phyloP scores from a whole-genome alignment of 345 rosid genomes.

The Eucalyptus regnans region DNA sequence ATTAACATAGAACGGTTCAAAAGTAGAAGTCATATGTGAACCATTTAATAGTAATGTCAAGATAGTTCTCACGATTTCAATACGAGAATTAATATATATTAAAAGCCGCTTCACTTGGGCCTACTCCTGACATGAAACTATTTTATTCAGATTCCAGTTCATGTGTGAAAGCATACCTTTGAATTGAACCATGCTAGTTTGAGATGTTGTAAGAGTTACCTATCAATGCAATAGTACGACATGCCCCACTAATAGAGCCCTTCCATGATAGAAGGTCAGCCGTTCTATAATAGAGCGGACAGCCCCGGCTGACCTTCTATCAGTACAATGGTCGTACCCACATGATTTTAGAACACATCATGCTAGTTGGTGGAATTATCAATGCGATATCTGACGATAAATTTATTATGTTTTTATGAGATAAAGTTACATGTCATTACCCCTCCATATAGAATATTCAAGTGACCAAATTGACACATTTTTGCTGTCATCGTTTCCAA shows the following conservation, averaged over 20 bases:
- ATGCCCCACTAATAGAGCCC: neutral
- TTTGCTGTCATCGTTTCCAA: neutral
- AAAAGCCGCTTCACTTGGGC: neutral
- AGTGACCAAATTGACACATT: neutral
- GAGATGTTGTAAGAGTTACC: neutral
- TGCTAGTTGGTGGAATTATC: neutral
- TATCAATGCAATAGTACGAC: neutral
- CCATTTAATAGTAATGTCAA: neutral
- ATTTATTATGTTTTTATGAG: neutral
- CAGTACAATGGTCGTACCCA: neutral
- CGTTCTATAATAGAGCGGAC: neutral
- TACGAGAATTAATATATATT: no score
- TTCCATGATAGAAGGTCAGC: no score
- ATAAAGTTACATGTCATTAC: neutral
- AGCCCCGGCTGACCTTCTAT: neutral
- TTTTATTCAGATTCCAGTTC: neutral
- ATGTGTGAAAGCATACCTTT: neutral
- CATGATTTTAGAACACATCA: neutral
- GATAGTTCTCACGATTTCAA: neutral
- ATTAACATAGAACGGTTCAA: neutral
- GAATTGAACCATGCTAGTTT: neutral
- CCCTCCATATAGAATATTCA: neutral
- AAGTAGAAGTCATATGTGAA: neutral
- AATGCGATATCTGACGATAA: neutral
- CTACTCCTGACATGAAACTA: neutral